Evolutionary conservation across 495 filamentous ascomycete species (phyloP), one percentile per base, ranked within the genome.

Genomic region (Haplographium delicatum): DNA sequence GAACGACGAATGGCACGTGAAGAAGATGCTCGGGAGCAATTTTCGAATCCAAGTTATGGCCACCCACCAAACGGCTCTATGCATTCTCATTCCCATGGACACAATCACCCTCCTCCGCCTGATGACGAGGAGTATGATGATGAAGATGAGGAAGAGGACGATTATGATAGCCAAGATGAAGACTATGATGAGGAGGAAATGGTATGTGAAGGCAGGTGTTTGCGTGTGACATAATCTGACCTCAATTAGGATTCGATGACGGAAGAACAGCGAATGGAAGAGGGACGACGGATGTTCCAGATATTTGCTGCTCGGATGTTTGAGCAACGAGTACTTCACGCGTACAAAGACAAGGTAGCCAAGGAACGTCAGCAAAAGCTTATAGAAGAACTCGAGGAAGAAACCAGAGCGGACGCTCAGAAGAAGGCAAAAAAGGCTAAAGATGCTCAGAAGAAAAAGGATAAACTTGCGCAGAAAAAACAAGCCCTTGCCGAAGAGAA

Each of bases 291-390:
- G 51, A 99, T 99, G 93, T 99, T 99, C 65, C 93, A 99, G 65
- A 99, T 99, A 64, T 98, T 99, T 67, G 93, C 93, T 44, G 93
- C 93, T 31, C 80, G 93, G 54, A 99, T 99, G 93, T 99, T 99
- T 63, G 93, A 99, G 67, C 94, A 97, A 65, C 76, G 93, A 56
- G 93, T 99, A 8, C 77, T 99, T 48, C 90, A 85, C n/a, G 93
- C 93, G 33, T 99, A 99, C 63, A 82, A 88, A 59, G 91, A 99
- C 68, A 96, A 95, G 64, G 90, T 97, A 9, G 88, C 93, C 13
- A 80, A 83, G 54, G 91, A 99, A 65, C 86, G 91, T 13, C 90
- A 95, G 65, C 75, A 85, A 56, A 91, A 90, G 65, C 82, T 99
- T 15, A 78, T 99, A 8, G 85, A 96, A 60, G 93, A 99, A 65